These are phyloP conservation scores for Blastocystis sp. DNA, from an alignment of 352 stramenopile species.

Conservation along the genomic window DNA sequence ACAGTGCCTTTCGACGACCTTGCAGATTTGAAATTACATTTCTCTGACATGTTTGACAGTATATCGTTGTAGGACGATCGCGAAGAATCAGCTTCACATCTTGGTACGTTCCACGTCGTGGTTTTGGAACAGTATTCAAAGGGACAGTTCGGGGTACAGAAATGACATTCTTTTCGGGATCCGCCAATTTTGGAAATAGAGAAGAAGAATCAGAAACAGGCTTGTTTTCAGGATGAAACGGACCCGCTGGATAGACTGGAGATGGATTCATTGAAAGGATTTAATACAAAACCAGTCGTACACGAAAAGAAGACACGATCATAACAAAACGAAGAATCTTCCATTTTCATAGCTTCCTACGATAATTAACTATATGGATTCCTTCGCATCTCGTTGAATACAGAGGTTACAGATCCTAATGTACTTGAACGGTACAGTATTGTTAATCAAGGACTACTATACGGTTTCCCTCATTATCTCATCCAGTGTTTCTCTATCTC, in stretches of 20 bases:
- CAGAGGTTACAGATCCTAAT: neutral
- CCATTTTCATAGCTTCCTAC: too few relatives aligned
- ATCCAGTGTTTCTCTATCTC: slow-evolving; percentile 12
- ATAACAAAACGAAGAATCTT: too few relatives aligned
- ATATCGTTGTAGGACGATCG: neutral
- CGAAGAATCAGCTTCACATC: slow-evolving; percentile 21
- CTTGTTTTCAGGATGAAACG: neutral
- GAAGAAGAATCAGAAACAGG: neutral
- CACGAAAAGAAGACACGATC: neutral
- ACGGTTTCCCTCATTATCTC: neutral
- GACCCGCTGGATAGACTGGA: neutral
- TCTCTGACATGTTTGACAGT: slow-evolving; percentile 1
- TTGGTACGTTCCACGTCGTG: neutral
- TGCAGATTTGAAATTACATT: slow-evolving; percentile 15
- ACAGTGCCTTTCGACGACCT: neutral
- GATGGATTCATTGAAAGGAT: neutral
- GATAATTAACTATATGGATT: too few relatives aligned
- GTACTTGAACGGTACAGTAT: neutral
- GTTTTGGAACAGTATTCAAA: neutral
- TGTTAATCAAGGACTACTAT: neutral
- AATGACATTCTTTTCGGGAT: neutral
- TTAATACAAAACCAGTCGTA: neutral
- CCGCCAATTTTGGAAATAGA: neutral
- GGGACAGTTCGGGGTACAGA: neutral
- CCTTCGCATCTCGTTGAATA: too few relatives aligned